Conservation (phyloP, 306 rosid species). For the Citrullus mucosospermus region DNA sequence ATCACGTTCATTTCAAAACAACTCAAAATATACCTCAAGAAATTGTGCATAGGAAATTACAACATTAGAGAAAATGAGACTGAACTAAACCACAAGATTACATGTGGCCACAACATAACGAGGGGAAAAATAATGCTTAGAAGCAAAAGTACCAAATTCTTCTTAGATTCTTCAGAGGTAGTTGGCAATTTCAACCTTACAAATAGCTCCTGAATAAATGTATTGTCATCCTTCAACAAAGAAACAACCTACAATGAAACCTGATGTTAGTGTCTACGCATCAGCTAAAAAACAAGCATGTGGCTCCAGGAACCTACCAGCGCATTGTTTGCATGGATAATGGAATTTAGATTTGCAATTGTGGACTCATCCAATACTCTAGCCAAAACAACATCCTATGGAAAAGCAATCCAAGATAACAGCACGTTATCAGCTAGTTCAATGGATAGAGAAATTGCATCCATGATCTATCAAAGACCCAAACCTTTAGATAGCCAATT, state of each 20-base stretch:
- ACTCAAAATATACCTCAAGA: not conserved
- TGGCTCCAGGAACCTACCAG: constrained; percentile 36
- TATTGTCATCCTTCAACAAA: constrained; percentile 68
- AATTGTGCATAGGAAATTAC: not conserved
- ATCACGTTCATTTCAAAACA: not conserved
- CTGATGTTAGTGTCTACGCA: constrained; percentile 10
- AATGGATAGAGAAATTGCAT: not conserved
- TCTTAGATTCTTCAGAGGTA: constrained; percentile 64
- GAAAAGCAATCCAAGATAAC: constrained; percentile 21
- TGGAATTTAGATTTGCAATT: constrained; percentile 70
- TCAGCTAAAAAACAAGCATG: constrained; percentile 1
- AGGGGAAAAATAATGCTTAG: not conserved
- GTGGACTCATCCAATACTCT: constrained; percentile 79
- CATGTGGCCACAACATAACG: not conserved
- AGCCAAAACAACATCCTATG: constrained; percentile 84
- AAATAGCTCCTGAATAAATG: constrained; percentile 90
- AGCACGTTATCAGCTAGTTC: constrained; percentile 8
- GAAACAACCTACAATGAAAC: constrained; percentile 62
- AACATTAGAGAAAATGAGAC: not conserved
- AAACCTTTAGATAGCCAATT: constrained; percentile 87
- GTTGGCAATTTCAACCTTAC: constrained; percentile 61
- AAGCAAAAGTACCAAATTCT: constrained; percentile 56
- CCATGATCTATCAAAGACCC: not conserved
- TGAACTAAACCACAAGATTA: not conserved
- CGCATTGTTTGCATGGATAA: constrained; percentile 79